These are phyloP conservation scores for Coelastrella sp. DNA, from an alignment of 139 green algal genomes.

Conservation along the genomic window DNA sequence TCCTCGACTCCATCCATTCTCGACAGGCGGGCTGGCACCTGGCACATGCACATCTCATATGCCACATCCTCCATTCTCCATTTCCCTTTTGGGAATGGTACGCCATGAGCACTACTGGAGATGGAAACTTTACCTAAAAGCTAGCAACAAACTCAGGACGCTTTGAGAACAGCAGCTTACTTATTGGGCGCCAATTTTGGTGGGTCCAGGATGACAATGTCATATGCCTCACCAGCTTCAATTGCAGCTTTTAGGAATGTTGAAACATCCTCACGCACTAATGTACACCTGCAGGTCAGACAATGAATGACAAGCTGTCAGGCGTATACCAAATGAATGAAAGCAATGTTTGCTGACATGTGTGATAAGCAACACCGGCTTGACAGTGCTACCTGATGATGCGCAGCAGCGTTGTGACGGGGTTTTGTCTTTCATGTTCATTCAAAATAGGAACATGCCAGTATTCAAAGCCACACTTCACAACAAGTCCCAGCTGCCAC, in stretches of 20 bases:
- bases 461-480: not conserved
- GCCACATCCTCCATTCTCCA: too few relatives aligned
- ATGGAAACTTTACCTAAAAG: not conserved
- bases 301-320: too few relatives aligned
- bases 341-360: too few relatives aligned
- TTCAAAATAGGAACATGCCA: not conserved
- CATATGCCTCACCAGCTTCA: conserved; percentile 62
- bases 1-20: not conserved
- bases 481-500: not conserved
- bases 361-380: too few relatives aligned
- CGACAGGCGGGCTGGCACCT: too few relatives aligned
- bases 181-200: conserved; percentile 93
- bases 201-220: conserved; percentile 95
- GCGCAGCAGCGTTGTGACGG: too few relatives aligned
- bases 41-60: too few relatives aligned
- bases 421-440: too few relatives aligned
- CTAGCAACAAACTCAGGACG: not conserved
- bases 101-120: too few relatives aligned
- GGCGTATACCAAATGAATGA: too few relatives aligned
- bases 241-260: conserved; percentile 77
- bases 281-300: conserved; percentile 55
- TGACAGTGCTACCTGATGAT: too few relatives aligned
- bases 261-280: conserved; percentile 73
- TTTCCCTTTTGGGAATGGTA: too few relatives aligned
- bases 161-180: conserved; percentile 28